Base-by-base conservation (phyloP, 768 basidiomycete genomes). In the Favolaschia claudopus region DNA sequence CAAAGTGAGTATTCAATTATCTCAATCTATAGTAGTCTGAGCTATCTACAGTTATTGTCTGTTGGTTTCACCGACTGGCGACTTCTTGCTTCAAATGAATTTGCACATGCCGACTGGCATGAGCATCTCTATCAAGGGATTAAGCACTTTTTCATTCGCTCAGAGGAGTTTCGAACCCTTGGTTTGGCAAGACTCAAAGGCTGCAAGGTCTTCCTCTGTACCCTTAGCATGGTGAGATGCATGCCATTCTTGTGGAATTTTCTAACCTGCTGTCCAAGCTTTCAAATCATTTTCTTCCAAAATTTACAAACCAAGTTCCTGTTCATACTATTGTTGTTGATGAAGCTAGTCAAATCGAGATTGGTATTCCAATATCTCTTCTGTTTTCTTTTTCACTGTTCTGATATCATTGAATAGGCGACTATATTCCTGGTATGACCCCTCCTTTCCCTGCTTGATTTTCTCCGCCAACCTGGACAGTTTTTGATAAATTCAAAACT, bases 21-120 rank as follows among this genome's bases (percentile, higher is more conserved):
- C 14, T 22, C 14, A n/a, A 19, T 29, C 14, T 19, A 17, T 13
- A 29, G 13, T 24, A 47, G 1, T 53, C 22, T 48, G 8, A 29
- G 1, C 17, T 19, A 3, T 49, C 89, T 91, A 67, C 92, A 92
- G 75, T 75, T 95, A 17, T 72, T 77, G n/a, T 72, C 79, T 8
- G 76, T 82, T 67, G 79, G 75, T 0, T 84, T 91, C 57, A 39
- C 63, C 4, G 63, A 82, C 9, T 95, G 86, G 82, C 86, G 77
- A 59, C 77, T 95, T 2, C 69, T 94, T 4, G 88, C 93, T n/a
- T 89, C 92, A 1, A 74, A 71, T 66, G 74, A 88, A 1, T 95
- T 93, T 67, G 80, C 85, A 62, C 72, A 70, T 69, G 80, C 79
- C 58, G 33, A 36, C 49, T 93, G 92, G 92, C 91, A 94, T 80